Percentiles rank a stretch among this genome's conserved stretches.
Conservation (phyloP, 2,329 filamentous ascomycete species). For the Xylogone sp. region DNA sequence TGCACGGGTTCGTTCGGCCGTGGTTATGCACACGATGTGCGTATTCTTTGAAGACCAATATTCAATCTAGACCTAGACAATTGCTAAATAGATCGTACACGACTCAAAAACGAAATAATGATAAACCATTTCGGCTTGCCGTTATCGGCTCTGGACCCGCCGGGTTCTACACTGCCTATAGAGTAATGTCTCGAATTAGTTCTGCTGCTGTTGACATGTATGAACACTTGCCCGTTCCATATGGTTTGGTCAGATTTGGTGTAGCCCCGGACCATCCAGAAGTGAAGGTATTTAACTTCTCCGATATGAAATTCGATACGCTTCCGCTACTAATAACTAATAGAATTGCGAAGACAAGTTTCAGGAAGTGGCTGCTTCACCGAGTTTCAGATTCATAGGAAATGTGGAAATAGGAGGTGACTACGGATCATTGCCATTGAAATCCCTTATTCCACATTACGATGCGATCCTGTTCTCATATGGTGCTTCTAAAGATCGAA, state of each 20-base stretch:
- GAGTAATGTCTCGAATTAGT: conserved; percentile 72
- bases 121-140: conserved; percentile 69
- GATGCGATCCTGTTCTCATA: conserved; percentile 92
- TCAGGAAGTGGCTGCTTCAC: conserved; percentile 76
- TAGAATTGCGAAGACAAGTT: conserved; percentile 96
- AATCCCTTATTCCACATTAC: conserved; percentile 73
- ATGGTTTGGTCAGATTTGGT: conserved; percentile 86
- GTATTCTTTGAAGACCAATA: conserved; percentile 6
- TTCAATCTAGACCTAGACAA: background rate
- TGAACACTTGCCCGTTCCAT: conserved; percentile 87
- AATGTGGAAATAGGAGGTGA: conserved; percentile 73
- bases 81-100: background rate
- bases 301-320: background rate
- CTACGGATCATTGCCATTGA: conserved; percentile 57
- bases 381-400: conserved; percentile 85
- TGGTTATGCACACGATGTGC: conserved; percentile 25
- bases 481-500: conserved; percentile 80
- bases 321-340: conserved; percentile 7
- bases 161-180: conserved; percentile 90
- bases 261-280: conserved; percentile 98
- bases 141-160: conserved; percentile 92
- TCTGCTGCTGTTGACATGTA: conserved; percentile 88
- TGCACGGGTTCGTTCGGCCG: conserved; percentile 17
- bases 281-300: conserved; percentile 67
- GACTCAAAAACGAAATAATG: conserved; percentile 12